Base-by-base conservation (phyloP, 441 rosid species). In the Pelargonium myrrhifolium region DNA sequence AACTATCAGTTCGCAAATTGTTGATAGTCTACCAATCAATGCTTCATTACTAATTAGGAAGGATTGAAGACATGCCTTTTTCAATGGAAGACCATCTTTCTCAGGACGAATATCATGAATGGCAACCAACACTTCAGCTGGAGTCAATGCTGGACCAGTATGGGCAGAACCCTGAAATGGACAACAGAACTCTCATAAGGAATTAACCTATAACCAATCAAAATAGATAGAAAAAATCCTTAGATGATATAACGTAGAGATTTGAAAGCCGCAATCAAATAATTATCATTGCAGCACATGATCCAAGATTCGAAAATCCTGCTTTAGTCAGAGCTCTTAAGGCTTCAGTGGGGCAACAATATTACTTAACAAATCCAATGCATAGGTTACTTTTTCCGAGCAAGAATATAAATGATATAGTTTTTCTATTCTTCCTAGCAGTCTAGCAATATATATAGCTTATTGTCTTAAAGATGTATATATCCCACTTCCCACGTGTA, bases 101-200 rank as follows among this genome's bases (percentile, higher is more conserved):
- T 89, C 97, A 47, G 99, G 99, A 71, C 76, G 77, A 74, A 92
- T 86, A 64, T 85, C 93, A 72, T 95, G 99, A 71, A 95, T 92
- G 74, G 99, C 96, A 74, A 95, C 93, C 79, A 95, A 80, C 67
- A 95, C 99, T 83, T 95, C 99, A 21, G 92, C 96, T 43, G 99
- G 99, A 37, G 98, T 95, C 79, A 95, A 79, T 66, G 99, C 99
- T 72, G 99, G 99, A 78, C 99, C 98, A 9, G 98, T 89, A 77
- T 92, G 97, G 73, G 99, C 96, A 66, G 99, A 90, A 79, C 99
- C 99, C 99, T 95, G 92, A 70, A 77, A 81, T 59, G 24, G 62
- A 22, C 35, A 24, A 10, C 62, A 59, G 37, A 59, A 24, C 35
- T 58, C 31, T 2, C 9, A 21, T 26, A 58, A 21, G 12, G 45